Evolutionary conservation across 1,139 yeast species (phyloP), one percentile per base, ranked within the genome.

Genomic region (Taphrina sp.): DNA sequence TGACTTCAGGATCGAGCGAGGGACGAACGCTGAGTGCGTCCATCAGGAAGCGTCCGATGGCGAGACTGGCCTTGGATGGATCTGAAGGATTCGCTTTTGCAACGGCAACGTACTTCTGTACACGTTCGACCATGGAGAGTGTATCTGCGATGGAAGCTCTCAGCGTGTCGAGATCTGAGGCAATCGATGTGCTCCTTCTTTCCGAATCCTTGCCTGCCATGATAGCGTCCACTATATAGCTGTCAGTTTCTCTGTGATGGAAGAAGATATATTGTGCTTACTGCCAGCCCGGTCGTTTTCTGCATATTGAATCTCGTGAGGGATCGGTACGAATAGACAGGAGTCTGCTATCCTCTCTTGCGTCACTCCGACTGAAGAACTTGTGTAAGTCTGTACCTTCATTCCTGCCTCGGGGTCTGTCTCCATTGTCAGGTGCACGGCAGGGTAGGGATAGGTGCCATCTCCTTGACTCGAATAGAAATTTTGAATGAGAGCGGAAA

Each of bases 401-500:
- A 79, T 71, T 60, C 76, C 73, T 46, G 70, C 66, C 36, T 69
- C 69, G 4, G 66, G 64, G 36, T 70, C 59, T 67, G 72, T 64
- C 62, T 77, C 76, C 52, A 81, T 70, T 47, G 92, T 85, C 66
- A 88, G 73, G 69, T 86, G 89, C 61, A 88, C 77, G 56, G 94
- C 90, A 29, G 95, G 90, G 69, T 78, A 76, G 33, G 94, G 92
- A 67, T 70, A 79, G 4, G 55, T 51, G 14, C 53, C 58, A 22
- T 58, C 60, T 16, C 54, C 45, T 37, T 52, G 55, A 19, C 74
- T 65, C 43, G 83, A 76, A 71, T 84, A 88, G 68, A 87, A 85
- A 67, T 85, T 94, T 68, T 88, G 95, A 66, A 88, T 82, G 64
- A 88, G 77, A n/a, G 87, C 86, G 23, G 94, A 81, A 67, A 84